A percentile compares a stretch with the other conserved stretches of the same genome.
Conservation (phyloP, 805 yeast genomes). For the Cyberlindnera bimundalis region DNA sequence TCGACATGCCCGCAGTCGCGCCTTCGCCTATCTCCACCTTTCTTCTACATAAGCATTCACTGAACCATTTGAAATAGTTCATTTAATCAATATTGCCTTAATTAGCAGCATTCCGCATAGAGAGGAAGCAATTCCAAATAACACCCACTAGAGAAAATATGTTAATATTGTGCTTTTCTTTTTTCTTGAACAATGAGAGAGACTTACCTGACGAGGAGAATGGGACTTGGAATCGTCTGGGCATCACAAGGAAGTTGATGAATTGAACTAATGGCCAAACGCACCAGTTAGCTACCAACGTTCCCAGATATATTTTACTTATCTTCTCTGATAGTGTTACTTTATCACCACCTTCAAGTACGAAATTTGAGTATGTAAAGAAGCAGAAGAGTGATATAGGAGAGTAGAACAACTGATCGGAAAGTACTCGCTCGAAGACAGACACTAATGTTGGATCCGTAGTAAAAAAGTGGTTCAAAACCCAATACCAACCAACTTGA, state of each 20-base stretch:
- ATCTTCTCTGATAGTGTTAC: conserved; percentile 63
- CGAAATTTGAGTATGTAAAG: conserved; percentile 78
- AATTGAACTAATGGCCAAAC: conserved; percentile 87
- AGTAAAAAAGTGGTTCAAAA: conserved; percentile 72
- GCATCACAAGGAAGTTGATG: conserved; percentile 66
- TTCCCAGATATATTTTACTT: conserved; percentile 59
- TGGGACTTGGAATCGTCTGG: conserved; percentile 79
- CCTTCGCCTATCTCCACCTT: too few species aligned
- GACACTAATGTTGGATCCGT: conserved; percentile 82
- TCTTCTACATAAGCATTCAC: too few species aligned
- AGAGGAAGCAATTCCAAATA: conserved; percentile 90
- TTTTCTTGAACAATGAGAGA: too few species aligned
- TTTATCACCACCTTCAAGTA: conserved; percentile 70
- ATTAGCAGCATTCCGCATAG: conserved; percentile 65
- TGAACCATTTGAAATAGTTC: too few species aligned
- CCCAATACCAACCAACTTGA: conserved; percentile 86
- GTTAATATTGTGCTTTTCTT: too few species aligned
- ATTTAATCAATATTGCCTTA: too few species aligned
- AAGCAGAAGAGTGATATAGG: conserved; percentile 80
- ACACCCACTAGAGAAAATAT: conserved; percentile 52
- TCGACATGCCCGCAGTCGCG: conserved; percentile 3
- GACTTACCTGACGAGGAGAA: conserved; percentile 76
- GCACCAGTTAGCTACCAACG: conserved; percentile 62
- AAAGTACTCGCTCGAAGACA: conserved; percentile 78
- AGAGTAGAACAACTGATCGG: conserved; percentile 87